A percentile compares a stretch with the other conserved stretches of the same genome.
Evolutionary conservation across 1,139 yeast species (phyloP).

Genomic region (Pichia cactophila): DNA sequence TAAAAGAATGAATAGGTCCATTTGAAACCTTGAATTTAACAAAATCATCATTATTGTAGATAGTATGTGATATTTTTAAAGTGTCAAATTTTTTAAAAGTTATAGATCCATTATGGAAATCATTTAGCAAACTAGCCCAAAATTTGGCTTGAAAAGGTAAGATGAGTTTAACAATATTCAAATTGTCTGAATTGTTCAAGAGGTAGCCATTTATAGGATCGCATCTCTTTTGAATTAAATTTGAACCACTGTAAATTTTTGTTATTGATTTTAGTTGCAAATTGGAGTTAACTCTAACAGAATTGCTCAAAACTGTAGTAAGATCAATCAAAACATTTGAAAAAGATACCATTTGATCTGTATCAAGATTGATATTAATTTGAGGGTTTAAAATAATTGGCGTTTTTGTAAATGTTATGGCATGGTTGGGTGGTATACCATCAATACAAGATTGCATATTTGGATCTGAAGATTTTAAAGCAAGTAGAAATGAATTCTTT

Average conservation of each 20-base stretch:
- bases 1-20: constrained; percentile 22
- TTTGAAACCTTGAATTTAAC: constrained; percentile 11
- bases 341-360: constrained; percentile 25
- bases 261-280: constrained; percentile 25
- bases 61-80: constrained; percentile 24
- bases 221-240: constrained; percentile 19
- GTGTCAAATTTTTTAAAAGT: constrained; percentile 17
- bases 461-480: background rate
- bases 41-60: constrained; percentile 25
- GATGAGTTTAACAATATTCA: constrained; percentile 19
- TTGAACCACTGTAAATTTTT: constrained; percentile 19
- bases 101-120: constrained; percentile 26
- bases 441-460: background rate
- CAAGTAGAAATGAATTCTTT: constrained; percentile 11
- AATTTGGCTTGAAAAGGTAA: constrained; percentile 27
- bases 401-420: constrained; percentile 23
- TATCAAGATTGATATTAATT: constrained; percentile 21
- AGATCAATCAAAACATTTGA: constrained; percentile 22
- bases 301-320: constrained; percentile 9
- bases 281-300: constrained; percentile 18
- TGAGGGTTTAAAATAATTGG: constrained; percentile 19
- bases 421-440: constrained; percentile 11
- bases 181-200: constrained; percentile 11
- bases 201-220: constrained; percentile 27
- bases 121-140: constrained; percentile 28